A percentile compares a stretch with the other conserved stretches of the same genome.
These are phyloP conservation scores for Wickerhamiella kazuoi DNA, from an alignment of 805 yeast species.

Conservation along the genomic window DNA sequence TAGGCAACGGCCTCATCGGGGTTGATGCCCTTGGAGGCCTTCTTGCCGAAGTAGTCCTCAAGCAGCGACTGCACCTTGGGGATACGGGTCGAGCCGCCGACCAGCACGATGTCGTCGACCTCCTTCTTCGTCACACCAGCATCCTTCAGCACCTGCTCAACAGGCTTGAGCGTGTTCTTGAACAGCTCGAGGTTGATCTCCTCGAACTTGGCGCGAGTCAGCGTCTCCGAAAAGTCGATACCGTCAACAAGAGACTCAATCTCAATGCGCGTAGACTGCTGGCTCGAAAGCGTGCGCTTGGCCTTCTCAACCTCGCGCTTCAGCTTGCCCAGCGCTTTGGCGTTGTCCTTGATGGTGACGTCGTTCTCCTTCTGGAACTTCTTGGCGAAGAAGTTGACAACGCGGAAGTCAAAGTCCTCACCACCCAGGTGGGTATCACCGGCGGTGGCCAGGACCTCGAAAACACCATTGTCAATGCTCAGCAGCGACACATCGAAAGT, in stretches of 20 bases:
- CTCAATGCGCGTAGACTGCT: conserved; percentile 90
- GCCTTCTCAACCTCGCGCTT: conserved; percentile 98
- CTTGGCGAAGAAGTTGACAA: conserved; percentile 72
- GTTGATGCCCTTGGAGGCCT: conserved; percentile 91
- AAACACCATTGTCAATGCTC: conserved; percentile 79
- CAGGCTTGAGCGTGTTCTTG: conserved; percentile 90
- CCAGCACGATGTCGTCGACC: conserved; percentile 86
- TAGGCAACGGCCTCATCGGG: conserved; percentile 99
- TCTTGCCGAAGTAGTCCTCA: conserved; percentile 79
- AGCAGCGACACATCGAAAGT: conserved; percentile 83
- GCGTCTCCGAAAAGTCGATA: conserved; percentile 83
- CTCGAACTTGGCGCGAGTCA: conserved; percentile 95
- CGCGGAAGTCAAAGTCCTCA: conserved; percentile 85
- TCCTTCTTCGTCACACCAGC: conserved; percentile 75
- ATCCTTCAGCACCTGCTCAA: conserved; percentile 87
- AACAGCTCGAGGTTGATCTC: conserved; percentile 85
- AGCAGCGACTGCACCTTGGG: conserved; percentile 93
- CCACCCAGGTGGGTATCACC: conserved; percentile 98
- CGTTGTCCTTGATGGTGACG: conserved; percentile 64
- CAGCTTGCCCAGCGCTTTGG: conserved; percentile 77
- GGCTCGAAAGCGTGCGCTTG: conserved; percentile 86
- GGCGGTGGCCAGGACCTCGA: conserved; percentile 83
- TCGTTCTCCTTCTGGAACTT: conserved; percentile 79
- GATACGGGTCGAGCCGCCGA: conserved; percentile 98
- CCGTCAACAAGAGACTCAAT: conserved; percentile 92